phyloP scores from a whole-genome alignment of 2,329 filamentous ascomycete species.

The Epichloe hybrida region DNA sequence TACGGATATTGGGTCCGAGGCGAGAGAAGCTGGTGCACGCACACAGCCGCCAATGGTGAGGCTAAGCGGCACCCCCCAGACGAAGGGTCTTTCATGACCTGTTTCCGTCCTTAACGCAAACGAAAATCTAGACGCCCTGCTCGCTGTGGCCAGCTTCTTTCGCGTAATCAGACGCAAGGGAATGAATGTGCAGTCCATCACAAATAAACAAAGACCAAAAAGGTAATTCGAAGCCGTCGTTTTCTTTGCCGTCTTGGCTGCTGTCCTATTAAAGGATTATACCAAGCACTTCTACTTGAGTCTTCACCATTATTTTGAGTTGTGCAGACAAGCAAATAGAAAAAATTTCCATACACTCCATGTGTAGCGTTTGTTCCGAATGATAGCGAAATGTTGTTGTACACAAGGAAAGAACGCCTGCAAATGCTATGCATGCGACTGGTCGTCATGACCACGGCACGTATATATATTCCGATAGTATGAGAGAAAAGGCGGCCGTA shows the following conservation, averaged over 20 bases:
- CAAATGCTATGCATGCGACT: conserved; percentile 4
- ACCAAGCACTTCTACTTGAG: no score
- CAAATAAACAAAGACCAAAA: neutral
- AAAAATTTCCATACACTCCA: neutral
- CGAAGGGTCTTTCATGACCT: no score
- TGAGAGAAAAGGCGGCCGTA: neutral
- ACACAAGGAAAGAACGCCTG: conserved; percentile 2
- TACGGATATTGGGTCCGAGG: neutral
- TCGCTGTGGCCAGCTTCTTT: conserved; percentile 10
- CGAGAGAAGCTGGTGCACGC: neutral
- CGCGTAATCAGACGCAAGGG: neutral
- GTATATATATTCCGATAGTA: neutral
- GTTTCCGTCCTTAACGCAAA: neutral
- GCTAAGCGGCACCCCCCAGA: no score
- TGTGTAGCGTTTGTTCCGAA: neutral
- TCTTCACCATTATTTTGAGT: neutral
- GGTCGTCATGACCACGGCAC: neutral
- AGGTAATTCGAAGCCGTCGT: neutral
- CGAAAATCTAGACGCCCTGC: conserved; percentile 4
- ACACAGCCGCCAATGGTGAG: neutral
- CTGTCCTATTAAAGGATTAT: no score
- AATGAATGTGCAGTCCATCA: neutral
- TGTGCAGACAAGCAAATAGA: neutral
- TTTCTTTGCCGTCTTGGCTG: no score
- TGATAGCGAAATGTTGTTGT: neutral